Evolutionary conservation across 768 basidiomycete species (phyloP), one percentile per base, ranked within the genome.

Genomic region (Kwoniella sp.): DNA sequence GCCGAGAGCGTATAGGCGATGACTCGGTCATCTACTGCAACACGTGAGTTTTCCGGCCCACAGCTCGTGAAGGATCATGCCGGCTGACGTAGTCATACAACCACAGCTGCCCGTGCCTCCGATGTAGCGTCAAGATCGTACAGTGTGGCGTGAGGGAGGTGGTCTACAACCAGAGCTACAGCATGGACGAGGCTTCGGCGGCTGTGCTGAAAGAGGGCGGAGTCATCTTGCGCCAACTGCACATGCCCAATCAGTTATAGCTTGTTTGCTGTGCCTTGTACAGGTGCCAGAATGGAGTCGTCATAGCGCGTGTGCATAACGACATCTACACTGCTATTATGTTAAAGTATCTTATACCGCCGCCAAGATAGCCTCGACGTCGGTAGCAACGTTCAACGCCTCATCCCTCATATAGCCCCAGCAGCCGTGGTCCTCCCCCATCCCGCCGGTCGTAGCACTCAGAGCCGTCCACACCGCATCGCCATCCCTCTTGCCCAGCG

Each of bases 101-200:
- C 31, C 34, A 15, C 67, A 98, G 92, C n/a, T 99, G 95, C 65
- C 95, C 95, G 0, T 99, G 95, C 71, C 78, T 98, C n/a, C 84
- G 82, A 59, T 99, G 95, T 70, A 89, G 92, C 0, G 84, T 96
- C 75, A 98, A 98, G 73, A 96, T 98, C 60, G 91, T 96, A 23
- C 93, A 99, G 69, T 86, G 84, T 19, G 93, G 92, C 0, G 86
- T 98, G 17, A 84, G 81, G 54, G 85, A 84, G 51, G 93, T 99
- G 3, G 88, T 98, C 4, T 99, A 98, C 71, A 93, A 91, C 70
- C 76, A 96, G 48, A 84, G 84, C 45, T 99, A 99, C 75, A 90
- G 89, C 79, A 89, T 98, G 95, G 90, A 95, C 62, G 86, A 86
- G 38, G 86, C 84, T 2, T 89, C 88, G 0, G 87, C 88, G 2